Base-by-base conservation (phyloP, 345 rosid species). In the Citrus medica region DNA sequence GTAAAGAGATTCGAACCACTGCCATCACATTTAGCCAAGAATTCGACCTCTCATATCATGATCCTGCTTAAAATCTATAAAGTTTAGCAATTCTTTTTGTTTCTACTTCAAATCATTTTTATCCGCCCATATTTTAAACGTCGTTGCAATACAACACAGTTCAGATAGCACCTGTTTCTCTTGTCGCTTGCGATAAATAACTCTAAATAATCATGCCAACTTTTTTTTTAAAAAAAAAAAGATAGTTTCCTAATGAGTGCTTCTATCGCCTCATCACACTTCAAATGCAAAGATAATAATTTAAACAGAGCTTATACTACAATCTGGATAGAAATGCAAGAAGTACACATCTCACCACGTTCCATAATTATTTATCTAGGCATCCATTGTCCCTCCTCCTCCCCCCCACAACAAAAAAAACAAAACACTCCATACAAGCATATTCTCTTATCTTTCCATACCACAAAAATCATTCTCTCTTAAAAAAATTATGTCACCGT, bases 391-490 rank as follows among this genome's bases (percentile, higher is more conserved):
- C 21, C 17, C 22, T 51, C 28, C 32, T 0, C 32, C 4, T 0
- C 33, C 0, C 4, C 10, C 38, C 10, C 40, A 0, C 0, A 37
- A 6, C 9, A 1, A 9, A 40, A 40, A 40, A 2, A 2, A 40
- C 0, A 40, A 9, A 40, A 9, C 0, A 12, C 62, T 73, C 28
- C n/a, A 35, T 53, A 55, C 46, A 78, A 8, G 64, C 48, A 73
- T 21, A 13, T 30, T 42, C 48, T 64, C 69, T 55, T 51, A 68
- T 79, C 68, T 48, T 12, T 27, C 71, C 80, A 82, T 38, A 64
- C 28, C 79, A 81, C 67, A 37, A 16, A 32, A 14, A 7, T 8
- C 25, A 33, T 16, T 7, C 17, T 71, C 10, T 12, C 10, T 7
- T 68, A 1, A 46, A 28, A 22, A 22, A 65, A 24, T 13, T 16